Base-by-base conservation (phyloP, 192 early-diverging fungal species). In the Chytriomyces confervae region DNA sequence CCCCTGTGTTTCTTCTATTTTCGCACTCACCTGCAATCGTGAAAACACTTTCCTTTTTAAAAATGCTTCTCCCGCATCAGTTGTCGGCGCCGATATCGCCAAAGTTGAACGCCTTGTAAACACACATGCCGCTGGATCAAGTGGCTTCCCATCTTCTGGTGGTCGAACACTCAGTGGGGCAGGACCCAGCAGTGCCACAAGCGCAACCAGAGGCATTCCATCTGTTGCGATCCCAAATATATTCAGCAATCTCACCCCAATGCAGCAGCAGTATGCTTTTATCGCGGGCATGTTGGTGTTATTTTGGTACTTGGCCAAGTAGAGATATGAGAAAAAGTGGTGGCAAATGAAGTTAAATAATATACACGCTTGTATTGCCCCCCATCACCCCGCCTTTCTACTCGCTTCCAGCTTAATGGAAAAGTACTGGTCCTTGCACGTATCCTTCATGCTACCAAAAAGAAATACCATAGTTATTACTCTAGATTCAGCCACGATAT, bases 81-180 rank as follows among this genome's bases (percentile, higher is more conserved):
- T 88, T 11, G 84, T 86, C 44, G 86, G 86, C 36, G 86, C 88
- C 6, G 85, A 87, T 71, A 86, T 86, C 76, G 74, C 50, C 70
- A 82, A 82, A 27, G 81, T 87, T 18, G 82, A 84, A 53, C 53
- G 69, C 2, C 81, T 85, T 20, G 79, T 85, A 18, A 66, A 63
- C 62, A 76, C 74, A 11, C 74, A 76, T 36, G 61, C 74, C n/a
- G 36, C 74, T 36, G 74, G 74, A 61, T 49, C 47, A n/a, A 50
- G 45, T 36, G 72, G 72, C 16, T 79, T 79, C 68, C 77, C 77
- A 4, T 49, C 69, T 7, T 61, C 67, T 7, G 77, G 77, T 20
- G 77, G 77, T n/a, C 77, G 69, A 16, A 48, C 48, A 6, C 66
- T 79, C 45, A 23, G 60, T 66, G 62, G 48, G 18, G 64, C 63